A percentile compares a stretch with the other conserved stretches of the same genome.
Evolutionary conservation across 192 early-diverging fungal genomes (phyloP).

Genomic region (Dissophora ornata): DNA sequence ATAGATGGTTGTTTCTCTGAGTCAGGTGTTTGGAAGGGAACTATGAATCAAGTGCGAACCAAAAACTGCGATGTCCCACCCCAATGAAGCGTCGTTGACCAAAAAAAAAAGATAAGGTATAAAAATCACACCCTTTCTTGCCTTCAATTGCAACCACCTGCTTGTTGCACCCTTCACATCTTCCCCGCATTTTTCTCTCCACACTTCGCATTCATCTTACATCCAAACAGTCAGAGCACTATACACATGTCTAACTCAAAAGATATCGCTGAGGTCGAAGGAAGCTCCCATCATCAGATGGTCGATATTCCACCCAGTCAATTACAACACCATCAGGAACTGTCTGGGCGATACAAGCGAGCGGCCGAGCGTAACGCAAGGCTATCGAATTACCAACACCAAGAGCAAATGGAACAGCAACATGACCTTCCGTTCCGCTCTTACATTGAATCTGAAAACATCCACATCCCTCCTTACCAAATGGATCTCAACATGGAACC

Average conservation of each 20-base stretch:
- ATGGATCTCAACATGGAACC: constrained; percentile 45
- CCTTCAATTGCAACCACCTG: too few relatives aligned
- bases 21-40: too few relatives aligned
- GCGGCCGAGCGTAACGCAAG: too few relatives aligned
- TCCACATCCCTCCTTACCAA: constrained; percentile 36
- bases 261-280: constrained; percentile 30
- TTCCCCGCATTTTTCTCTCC: neutral
- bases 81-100: too few relatives aligned
- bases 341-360: too few relatives aligned
- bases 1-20: too few relatives aligned
- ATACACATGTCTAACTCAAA: constrained; percentile 52
- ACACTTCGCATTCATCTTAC: constrained; percentile 4
- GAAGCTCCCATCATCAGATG: constrained; percentile 22
- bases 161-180: too few relatives aligned
- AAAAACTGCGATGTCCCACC: too few relatives aligned
- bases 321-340: constrained; percentile 17
- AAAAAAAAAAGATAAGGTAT: too few relatives aligned
- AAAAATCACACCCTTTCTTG: too few relatives aligned
- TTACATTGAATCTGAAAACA: constrained; percentile 37
- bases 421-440: constrained; percentile 39
- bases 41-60: too few relatives aligned
- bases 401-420: constrained; percentile 5
- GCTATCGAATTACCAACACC: constrained; percentile 2
- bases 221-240: constrained; percentile 30
- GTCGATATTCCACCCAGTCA: constrained; percentile 30